Percentiles rank a stretch among this genome's conserved stretches.
These are phyloP conservation scores for Diversispora epigaea DNA, from an alignment of 192 early-diverging fungal species.

Conservation along the genomic window DNA sequence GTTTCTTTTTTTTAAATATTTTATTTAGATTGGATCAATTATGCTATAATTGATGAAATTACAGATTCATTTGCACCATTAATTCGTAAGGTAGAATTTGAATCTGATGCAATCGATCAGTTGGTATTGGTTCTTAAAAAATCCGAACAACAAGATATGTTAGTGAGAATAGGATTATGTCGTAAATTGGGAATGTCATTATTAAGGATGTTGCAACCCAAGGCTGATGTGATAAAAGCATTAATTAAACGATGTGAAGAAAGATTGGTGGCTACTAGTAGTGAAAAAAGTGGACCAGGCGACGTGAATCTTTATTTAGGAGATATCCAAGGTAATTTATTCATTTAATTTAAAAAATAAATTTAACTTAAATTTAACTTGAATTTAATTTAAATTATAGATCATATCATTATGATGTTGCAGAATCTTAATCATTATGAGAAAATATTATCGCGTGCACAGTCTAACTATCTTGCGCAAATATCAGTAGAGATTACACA, in stretches of 20 bases:
- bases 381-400: slow-evolving; percentile 31
- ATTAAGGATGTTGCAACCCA: slow-evolving; percentile 65
- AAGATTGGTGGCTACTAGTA: slow-evolving; percentile 40
- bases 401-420: slow-evolving; percentile 78
- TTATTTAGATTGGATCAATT: slow-evolving; percentile 88
- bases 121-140: slow-evolving; percentile 87
- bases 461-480: slow-evolving; percentile 74
- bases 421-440: slow-evolving; percentile 79
- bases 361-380: not conserved
- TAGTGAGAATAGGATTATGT: slow-evolving; percentile 70
- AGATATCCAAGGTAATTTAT: slow-evolving; percentile 60
- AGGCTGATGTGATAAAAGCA: slow-evolving; percentile 73
- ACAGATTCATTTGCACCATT: slow-evolving; percentile 90
- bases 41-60: slow-evolving; percentile 93
- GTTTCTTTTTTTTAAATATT: no score
- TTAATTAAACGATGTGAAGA: slow-evolving; percentile 69
- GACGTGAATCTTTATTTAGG: slow-evolving; percentile 65
- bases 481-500: slow-evolving; percentile 72
- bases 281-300: slow-evolving; percentile 44
- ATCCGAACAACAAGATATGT: slow-evolving; percentile 81
- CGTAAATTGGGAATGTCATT: slow-evolving; percentile 72
- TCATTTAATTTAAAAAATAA: not conserved
- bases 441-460: slow-evolving; percentile 64
- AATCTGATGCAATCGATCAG: slow-evolving; percentile 95
- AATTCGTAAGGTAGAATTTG: slow-evolving; percentile 83